Percentiles rank a stretch among this genome's conserved stretches.
These are phyloP conservation scores for Colletotrichum karsti DNA, from an alignment of 2,329 filamentous ascomycete genomes.

Conservation along the genomic window DNA sequence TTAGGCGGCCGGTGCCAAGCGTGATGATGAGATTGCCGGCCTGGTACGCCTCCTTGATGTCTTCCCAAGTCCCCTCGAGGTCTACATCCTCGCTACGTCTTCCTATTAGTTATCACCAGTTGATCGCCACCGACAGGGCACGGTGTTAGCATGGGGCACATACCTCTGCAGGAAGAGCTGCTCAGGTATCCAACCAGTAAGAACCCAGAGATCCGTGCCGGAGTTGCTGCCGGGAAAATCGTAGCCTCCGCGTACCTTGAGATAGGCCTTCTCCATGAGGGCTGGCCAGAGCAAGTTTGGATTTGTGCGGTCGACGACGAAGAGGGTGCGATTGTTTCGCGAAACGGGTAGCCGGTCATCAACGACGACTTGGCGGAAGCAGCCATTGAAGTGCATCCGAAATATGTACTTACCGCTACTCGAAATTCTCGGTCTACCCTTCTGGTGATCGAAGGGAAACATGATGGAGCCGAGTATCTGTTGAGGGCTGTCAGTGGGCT, in stretches of 20 bases:
- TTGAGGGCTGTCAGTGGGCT: not conserved
- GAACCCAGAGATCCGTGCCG: constrained; percentile 89
- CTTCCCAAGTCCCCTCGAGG: constrained; percentile 78
- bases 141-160: constrained; percentile 24
- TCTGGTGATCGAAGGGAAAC: constrained; percentile 75
- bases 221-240: constrained; percentile 98
- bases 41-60: constrained; percentile 78
- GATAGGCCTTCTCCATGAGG: constrained; percentile 92
- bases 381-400: constrained; percentile 95
- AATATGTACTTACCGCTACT: constrained; percentile 89
- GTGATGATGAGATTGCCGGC: constrained; percentile 87
- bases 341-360: constrained; percentile 89
- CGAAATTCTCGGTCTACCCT: constrained; percentile 69
- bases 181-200: constrained; percentile 97
- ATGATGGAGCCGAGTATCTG: constrained; percentile 78
- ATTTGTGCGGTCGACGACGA: constrained; percentile 87
- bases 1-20: constrained; percentile 87
- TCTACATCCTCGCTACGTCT: constrained; percentile 76
- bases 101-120: not conserved
- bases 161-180: constrained; percentile 88
- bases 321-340: constrained; percentile 77
- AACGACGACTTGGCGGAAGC: constrained; percentile 85
- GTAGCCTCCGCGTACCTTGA: constrained; percentile 95
- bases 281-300: constrained; percentile 89
- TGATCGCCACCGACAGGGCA: not conserved